Conservation (phyloP, 352 stramenopile genomes). For the Elongisporangium prolatum region DNA sequence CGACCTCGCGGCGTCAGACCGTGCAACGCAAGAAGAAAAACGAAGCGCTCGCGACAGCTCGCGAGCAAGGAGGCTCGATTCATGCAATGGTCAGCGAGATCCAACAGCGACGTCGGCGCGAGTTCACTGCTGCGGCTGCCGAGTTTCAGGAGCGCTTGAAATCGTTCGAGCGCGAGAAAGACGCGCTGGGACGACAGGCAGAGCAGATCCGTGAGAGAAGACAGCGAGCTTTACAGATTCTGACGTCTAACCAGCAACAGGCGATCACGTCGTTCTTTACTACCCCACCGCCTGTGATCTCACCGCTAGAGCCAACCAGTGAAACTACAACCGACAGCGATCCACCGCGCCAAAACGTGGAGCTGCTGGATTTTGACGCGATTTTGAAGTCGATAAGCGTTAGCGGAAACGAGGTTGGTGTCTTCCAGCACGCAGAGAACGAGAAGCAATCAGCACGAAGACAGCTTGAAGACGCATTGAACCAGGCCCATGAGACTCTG, state of each 20-base stretch:
- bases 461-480: slow-evolving; percentile 18
- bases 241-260: slow-evolving; percentile 53
- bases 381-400: slow-evolving; percentile 35
- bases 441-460: slow-evolving; percentile 19
- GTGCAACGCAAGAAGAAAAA: slow-evolving; percentile 5
- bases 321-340: not conserved
- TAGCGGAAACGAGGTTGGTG: slow-evolving; percentile 22
- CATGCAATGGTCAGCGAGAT: slow-evolving; percentile 26
- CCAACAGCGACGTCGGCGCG: slow-evolving; percentile 22
- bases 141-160: slow-evolving; percentile 29
- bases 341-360: not conserved
- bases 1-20: slow-evolving; percentile 8
- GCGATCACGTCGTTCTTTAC: slow-evolving; percentile 46
- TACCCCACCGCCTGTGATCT: slow-evolving; percentile 5
- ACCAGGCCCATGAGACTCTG: slow-evolving; percentile 22
- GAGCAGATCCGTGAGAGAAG: slow-evolving; percentile 31
- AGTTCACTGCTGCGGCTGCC: slow-evolving; percentile 26
- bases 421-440: slow-evolving; percentile 19
- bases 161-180: slow-evolving; percentile 35
- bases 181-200: slow-evolving; percentile 21
- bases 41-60: not conserved
- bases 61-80: slow-evolving; percentile 4
- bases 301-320: slow-evolving; percentile 4
- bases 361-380: slow-evolving; percentile 23
- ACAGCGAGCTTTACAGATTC: slow-evolving; percentile 44